Percentiles rank a stretch among this genome's conserved stretches.
phyloP scores from a whole-genome alignment of 2,329 filamentous ascomycete genomes.

The Pezizomycotina sp. region DNA sequence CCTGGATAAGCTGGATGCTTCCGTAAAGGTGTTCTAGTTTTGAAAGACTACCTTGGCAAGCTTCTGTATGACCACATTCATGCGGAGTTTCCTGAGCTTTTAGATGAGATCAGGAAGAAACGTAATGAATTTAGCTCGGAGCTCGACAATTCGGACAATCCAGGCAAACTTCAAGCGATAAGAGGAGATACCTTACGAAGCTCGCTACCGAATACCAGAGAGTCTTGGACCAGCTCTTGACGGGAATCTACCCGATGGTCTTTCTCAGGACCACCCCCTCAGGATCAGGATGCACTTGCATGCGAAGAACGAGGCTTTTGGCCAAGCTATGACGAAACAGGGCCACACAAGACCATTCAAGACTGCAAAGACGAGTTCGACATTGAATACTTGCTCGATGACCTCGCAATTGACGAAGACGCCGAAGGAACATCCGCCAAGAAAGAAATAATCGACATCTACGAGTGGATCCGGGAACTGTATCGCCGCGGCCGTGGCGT shows the following conservation, averaged over 20 bases:
- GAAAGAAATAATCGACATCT: constrained; percentile 29
- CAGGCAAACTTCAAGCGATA: constrained; percentile 28
- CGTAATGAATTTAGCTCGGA: no score
- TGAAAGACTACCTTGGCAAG: constrained; percentile 31
- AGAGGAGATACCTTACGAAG: constrained; percentile 28
- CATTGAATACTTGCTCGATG: background rate
- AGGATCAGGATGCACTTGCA: constrained; percentile 24
- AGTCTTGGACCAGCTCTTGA: constrained; percentile 27
- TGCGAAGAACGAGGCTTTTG: constrained; percentile 23
- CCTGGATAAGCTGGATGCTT: constrained; percentile 22
- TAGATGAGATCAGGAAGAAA: constrained; percentile 29
- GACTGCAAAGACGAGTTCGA: no score
- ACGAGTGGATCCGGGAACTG: constrained; percentile 32
- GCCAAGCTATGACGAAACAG: constrained; percentile 21
- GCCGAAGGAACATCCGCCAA: constrained; percentile 3
- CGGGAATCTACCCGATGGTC: constrained; percentile 28
- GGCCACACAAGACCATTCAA: constrained; percentile 26
- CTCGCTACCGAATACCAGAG: constrained; percentile 31
- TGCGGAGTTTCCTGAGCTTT: constrained; percentile 34
- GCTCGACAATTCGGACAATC: no score
- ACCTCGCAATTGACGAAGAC: constrained; percentile 21
- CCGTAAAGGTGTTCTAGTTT: constrained; percentile 31
- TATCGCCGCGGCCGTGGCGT: constrained; percentile 37
- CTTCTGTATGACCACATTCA: constrained; percentile 32
- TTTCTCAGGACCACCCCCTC: constrained; percentile 26